Conservation (phyloP, 768 basidiomycete genomes). For the Clavulina sp. region DNA sequence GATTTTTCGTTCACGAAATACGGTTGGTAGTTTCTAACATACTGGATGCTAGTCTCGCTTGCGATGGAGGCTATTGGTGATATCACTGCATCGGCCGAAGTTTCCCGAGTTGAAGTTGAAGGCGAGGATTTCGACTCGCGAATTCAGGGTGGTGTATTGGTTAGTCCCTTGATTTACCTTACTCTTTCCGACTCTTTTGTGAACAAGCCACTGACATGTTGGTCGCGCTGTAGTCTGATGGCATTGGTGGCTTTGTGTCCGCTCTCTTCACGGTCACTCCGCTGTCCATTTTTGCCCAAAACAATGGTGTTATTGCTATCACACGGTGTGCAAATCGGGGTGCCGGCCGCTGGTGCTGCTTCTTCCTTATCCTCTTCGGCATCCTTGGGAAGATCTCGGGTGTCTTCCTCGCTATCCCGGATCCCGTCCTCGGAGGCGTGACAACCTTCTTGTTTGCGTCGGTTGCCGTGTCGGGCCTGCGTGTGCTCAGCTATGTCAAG, state of each 20-base stretch:
- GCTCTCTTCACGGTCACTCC: conserved; percentile 70
- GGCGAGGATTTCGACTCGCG: conserved; percentile 65
- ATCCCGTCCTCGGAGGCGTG: conserved; percentile 66
- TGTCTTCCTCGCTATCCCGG: conserved; percentile 67
- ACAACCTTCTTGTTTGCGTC: conserved; percentile 76
- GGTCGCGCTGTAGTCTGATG: conserved; percentile 37
- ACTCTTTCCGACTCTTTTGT: not conserved
- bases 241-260: conserved; percentile 63
- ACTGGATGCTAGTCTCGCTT: conserved; percentile 33
- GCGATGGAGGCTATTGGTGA: conserved; percentile 80
- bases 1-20: conserved; percentile 12
- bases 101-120: conserved; percentile 53
- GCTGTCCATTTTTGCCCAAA: conserved; percentile 59
- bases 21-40: not conserved
- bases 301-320: conserved; percentile 40
- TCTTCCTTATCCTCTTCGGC: conserved; percentile 65
- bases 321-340: conserved; percentile 69
- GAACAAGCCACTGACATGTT: not conserved
- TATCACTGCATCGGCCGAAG: conserved; percentile 67
- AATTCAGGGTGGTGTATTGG: conserved; percentile 68
- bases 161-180: conserved; percentile 15
- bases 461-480: conserved; percentile 51
- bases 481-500: conserved; percentile 41
- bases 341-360: conserved; percentile 65
- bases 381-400: conserved; percentile 69